These are phyloP conservation scores for Lathyrus sativus DNA, from an alignment of 306 rosid genomes.

Conservation along the genomic window DNA sequence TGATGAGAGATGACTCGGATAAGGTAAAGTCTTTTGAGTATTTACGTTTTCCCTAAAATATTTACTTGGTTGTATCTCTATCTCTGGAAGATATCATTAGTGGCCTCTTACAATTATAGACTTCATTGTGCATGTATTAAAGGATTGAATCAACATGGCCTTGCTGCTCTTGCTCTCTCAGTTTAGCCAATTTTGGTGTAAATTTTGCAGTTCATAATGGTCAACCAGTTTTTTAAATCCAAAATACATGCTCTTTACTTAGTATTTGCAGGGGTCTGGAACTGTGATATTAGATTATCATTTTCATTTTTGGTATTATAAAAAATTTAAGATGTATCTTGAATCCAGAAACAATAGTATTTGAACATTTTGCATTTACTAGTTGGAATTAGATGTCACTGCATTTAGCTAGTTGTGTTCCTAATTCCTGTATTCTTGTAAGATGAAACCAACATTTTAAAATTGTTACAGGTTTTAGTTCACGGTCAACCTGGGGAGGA, in stretches of 20 bases:
- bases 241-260: constrained; percentile 21
- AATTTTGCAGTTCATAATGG: constrained; percentile 24
- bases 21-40: constrained; percentile 57
- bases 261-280: background rate
- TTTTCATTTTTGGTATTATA: background rate
- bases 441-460: constrained; percentile 28
- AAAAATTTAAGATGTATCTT: constrained; percentile 9
- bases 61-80: constrained; percentile 1
- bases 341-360: constrained; percentile 17
- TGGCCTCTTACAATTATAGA: constrained; percentile 21
- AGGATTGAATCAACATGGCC: constrained; percentile 19
- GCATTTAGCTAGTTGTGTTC: constrained; percentile 28
- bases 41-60: constrained; percentile 22
- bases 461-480: constrained; percentile 63
- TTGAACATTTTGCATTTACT: constrained; percentile 17
- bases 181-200: constrained; percentile 17
- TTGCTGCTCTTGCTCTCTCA: constrained; percentile 21
- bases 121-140: constrained; percentile 21
- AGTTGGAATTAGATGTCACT: background rate
- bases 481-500: constrained; percentile 95
- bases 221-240: background rate
- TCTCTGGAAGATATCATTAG: constrained; percentile 28
- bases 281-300: constrained; percentile 10
- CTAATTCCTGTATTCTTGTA: constrained; percentile 8
- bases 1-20: constrained; percentile 89